Base-by-base conservation (phyloP, 306 rosid species). In the Alnus rubra region DNA sequence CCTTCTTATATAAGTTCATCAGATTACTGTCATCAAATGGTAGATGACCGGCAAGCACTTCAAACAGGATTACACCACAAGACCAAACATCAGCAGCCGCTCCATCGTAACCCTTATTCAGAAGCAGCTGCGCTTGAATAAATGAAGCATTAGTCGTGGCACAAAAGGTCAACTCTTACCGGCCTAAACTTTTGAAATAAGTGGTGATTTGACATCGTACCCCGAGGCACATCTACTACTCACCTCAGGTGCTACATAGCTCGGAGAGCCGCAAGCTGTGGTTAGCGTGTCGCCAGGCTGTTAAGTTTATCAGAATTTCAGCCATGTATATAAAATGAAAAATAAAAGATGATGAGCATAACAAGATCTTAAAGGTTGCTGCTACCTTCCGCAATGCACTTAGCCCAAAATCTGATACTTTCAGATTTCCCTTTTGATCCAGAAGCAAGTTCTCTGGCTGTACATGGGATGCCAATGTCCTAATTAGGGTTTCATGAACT, bases 221-320 rank as follows among this genome's bases (percentile, higher is more conserved):
- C 45, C 6, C 7, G 1, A 42, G 31, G n/a, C 13, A 15, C 5
- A 68, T 42, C 31, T 9, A 44, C 13, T 42, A 39, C 52, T 68
- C 16, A 90, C 97, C 97, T 93, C 97, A 0, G 97, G 97, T 71
- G 96, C 97, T 71, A 93, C 94, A 62, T 93, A 93, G 82, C 94
- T 82, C 7, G 97, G 97, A 78, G 96, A 93, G 74, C 97, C 96
- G 79, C 97, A 93, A 28, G 79, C 84, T 3, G 96, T 93, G 50
- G 86, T 84, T 64, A 90, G 83, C 76, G 85, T 81, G 64, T 84
- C 83, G 49, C 90, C 84, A 19, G 87, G 85, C 97, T 93, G 84
- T 30, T 30, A 55, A 86, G 28, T 65, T 50, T 15, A 59, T 70
- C 80, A 78, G 54, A 86, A 69, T 73, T 78, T 74, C 37, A 78